phyloP scores from a whole-genome alignment of 768 basidiomycete species.

The Serendipita vermifera region DNA sequence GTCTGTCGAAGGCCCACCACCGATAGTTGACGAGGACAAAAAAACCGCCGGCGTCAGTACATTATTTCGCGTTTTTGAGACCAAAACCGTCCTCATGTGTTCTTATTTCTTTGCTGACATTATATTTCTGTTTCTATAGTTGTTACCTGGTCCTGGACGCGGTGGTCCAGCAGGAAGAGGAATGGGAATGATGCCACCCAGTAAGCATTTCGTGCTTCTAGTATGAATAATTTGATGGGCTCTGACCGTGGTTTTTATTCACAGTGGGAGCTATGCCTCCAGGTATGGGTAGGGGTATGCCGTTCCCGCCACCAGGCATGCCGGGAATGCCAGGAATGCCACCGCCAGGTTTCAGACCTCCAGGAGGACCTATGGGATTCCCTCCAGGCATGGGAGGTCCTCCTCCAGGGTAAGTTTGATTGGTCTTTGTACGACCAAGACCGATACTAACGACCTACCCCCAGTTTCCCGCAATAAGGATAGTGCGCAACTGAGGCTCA shows the following conservation, averaged over 20 bases:
- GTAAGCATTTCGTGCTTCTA: no score
- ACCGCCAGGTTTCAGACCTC: constrained; percentile 65
- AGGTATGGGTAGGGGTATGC: constrained; percentile 27
- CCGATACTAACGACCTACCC: no score
- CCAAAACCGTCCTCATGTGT: constrained; percentile 1
- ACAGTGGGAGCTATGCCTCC: constrained; percentile 47
- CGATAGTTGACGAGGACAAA: constrained; percentile 79
- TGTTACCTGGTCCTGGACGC: constrained; percentile 80
- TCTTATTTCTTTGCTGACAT: constrained; percentile 18
- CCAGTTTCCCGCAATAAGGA: no score
- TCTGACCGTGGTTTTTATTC: constrained; percentile 37
- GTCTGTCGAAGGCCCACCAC: constrained; percentile 90
- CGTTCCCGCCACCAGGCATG: constrained; percentile 59
- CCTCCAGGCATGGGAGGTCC: constrained; percentile 68
- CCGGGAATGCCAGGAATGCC: constrained; percentile 79
- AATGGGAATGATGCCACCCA: constrained; percentile 88
- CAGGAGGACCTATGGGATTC: constrained; percentile 70
- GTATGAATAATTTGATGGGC: neutral
- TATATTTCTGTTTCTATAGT: constrained; percentile 36
- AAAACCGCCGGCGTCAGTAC: constrained; percentile 50
- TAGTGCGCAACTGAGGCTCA: no score
- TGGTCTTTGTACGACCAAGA: no score
- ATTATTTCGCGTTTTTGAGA: constrained; percentile 9
- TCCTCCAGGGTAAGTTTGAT: constrained; percentile 76
- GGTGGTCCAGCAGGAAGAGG: constrained; percentile 95